phyloP scores from a whole-genome alignment of 805 yeast genomes.

The Candida lessepsii region DNA sequence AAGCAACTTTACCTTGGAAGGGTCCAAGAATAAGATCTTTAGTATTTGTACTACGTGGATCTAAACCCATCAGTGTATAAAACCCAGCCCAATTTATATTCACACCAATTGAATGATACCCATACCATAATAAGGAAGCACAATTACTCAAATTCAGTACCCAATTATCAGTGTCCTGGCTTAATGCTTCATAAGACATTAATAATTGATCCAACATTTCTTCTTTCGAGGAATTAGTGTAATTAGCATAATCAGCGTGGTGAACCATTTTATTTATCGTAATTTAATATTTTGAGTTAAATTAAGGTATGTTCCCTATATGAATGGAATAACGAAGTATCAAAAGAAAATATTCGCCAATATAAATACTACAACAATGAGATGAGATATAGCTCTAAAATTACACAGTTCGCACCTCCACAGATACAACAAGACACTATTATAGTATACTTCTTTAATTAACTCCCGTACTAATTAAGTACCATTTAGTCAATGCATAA shows the following conservation, averaged over 20 bases:
- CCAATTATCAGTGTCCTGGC: conserved; percentile 71
- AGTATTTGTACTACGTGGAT: conserved; percentile 23
- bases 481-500: conserved; percentile 2
- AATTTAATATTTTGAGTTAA: too few relatives aligned
- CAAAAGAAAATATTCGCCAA: too few relatives aligned
- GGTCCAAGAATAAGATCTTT: conserved; percentile 73
- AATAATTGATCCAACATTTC: conserved; percentile 61
- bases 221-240: conserved; percentile 38
- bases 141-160: conserved; percentile 86
- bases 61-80: conserved; percentile 45
- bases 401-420: too few relatives aligned
- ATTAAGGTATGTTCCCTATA: too few relatives aligned
- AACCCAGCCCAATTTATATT: conserved; percentile 93
- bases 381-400: too few relatives aligned
- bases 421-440: too few relatives aligned
- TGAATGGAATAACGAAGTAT: too few relatives aligned
- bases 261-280: conserved; percentile 10
- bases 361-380: too few relatives aligned
- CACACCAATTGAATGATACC: conserved; percentile 59
- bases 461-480: too few relatives aligned
- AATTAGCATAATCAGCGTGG: conserved; percentile 77
- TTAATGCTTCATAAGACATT: conserved; percentile 63
- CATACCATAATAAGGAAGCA: conserved; percentile 85
- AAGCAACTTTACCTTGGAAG: conserved; percentile 95
- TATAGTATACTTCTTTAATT: too few relatives aligned